Conservation (phyloP, 163 green algal genomes). For the Scenedesmus sp. region DNA sequence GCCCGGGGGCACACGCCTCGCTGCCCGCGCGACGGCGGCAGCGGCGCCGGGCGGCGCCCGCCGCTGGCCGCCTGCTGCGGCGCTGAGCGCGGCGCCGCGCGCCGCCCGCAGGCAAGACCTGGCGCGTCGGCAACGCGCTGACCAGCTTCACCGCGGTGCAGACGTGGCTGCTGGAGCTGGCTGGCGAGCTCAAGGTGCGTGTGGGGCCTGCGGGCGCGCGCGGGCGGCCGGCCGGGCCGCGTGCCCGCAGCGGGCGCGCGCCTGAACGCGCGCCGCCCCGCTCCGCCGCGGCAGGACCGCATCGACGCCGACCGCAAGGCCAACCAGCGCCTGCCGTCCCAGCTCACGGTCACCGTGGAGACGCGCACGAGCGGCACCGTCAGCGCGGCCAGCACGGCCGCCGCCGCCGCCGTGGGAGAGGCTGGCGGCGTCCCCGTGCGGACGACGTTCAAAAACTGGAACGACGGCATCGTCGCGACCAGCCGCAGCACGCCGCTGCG, state of each 20-base stretch:
- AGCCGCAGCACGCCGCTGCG: constrained; percentile 59
- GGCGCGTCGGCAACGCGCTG: constrained; percentile 43
- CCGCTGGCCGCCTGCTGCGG: too few species aligned
- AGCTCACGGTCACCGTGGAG: constrained; percentile 66
- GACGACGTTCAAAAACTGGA: constrained; percentile 25
- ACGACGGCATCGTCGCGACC: constrained; percentile 28
- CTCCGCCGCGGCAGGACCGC: too few species aligned
- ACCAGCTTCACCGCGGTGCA: constrained; percentile 52
- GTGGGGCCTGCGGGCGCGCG: too few species aligned
- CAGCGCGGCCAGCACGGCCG: not conserved
- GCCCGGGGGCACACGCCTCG: constrained; percentile 85
- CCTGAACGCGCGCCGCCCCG: too few species aligned
- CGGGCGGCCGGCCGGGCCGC: too few species aligned
- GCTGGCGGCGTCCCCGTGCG: not conserved
- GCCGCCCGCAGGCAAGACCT: too few species aligned
- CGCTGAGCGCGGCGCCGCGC: too few species aligned
- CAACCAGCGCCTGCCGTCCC: constrained; percentile 59
- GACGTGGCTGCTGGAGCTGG: constrained; percentile 62
- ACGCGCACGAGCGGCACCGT: not conserved
- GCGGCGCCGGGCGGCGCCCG: too few species aligned
- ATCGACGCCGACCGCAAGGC: constrained; percentile 62
- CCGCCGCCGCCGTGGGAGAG: not conserved
- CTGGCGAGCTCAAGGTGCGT: constrained; percentile 71
- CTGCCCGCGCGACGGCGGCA: not conserved
- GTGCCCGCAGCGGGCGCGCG: too few species aligned